Evolutionary conservation across 108 stramenopile genomes (phyloP), one percentile per base, ranked within the genome.

Genomic region (Conticribra guillardii): DNA sequence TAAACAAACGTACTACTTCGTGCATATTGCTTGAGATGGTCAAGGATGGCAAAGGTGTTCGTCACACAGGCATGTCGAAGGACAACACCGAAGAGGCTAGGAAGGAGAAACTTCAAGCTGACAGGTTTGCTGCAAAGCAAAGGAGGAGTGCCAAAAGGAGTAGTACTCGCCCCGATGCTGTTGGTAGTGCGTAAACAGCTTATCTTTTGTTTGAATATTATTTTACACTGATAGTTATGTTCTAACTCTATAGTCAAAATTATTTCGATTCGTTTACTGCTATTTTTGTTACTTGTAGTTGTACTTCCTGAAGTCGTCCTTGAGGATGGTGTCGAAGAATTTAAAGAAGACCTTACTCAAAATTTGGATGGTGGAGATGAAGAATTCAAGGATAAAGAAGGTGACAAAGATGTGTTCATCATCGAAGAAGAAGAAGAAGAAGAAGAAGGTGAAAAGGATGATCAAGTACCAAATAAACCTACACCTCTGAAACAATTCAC

Each of bases 1-100:
- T 55, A 2, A 27, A 23, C 24, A 55, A 55, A 8, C 3, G 26
- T 23, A 55, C 24, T 19, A 55, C 26, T 7, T 55, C 26, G 19
- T 55, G 54, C 26, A 28, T 55, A 24, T 28, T 55, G 26, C 26
- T 55, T 55, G 24, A 55, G 26, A 55, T 55, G 54, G 54, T 55
- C 11, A 55, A 55, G 54, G 54, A 55, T 55, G 54, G 26, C 24
- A 28, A 27, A 27, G 54, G 24, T 27, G 54, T 55, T 55, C 26
- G 26, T 27, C 54, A 55, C 26, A 55, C 54, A 5, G 54, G 54
- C 26, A 27, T 55, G 24, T 27, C 54, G 9, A 55, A 55, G 54
- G 54, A 55, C 4, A 28, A 55, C 26, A 55, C 54, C 15, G 54
- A 55, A 27, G 24, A 55, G 54, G 54, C 54, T 4, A 23, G 54